Evolutionary conservation across 495 filamentous ascomycete species (phyloP), one percentile per base, ranked within the genome.

Genomic region (Penicillium verhagenii): DNA sequence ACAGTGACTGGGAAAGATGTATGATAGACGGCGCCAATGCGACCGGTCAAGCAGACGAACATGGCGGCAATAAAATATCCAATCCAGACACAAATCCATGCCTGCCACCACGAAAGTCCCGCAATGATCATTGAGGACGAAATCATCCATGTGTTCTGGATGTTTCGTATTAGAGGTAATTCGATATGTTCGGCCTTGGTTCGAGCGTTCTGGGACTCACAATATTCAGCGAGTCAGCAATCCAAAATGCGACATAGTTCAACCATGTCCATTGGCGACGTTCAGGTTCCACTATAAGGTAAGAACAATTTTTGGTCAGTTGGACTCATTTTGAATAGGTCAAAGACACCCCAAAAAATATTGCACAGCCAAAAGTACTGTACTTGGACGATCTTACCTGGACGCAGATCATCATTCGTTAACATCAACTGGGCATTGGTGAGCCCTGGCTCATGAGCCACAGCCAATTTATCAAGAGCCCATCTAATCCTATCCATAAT

Each of bases 151-250:
- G 92, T 97, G 70, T 97, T 97, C 76, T 82, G 42, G 40, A 8
- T 23, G 31, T 38, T 3, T 31, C 19, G n/a, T 18, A 52, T 67
- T 58, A 66, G 63, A 38, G 25, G 13, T 33, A 31, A 20, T 35
- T 21, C 29, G 6, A 21, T 54, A 18, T n/a, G n/a, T n/a, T n/a
- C n/a, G n/a, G n/a, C n/a, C n/a, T 40, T 13, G 14, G 20, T 28
- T 25, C 19, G 26, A 48, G 4, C 19, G 11, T 6, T 25, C 25
- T 20, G 25, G 25, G 33, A 77, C 80, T 63, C 65, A 84, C 82
- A 69, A 97, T 95, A 69, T 97, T 97, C 71, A 96, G 91, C 6
- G 89, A 93, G 72, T 97, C 92, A 28, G 92, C 90, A 67, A 96
- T 81, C 91, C 91, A 94, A 64, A 96, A 96, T 18, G 86, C 88